Evolutionary conservation across 1,139 yeast genomes (phyloP).

Genomic region (Taphrina confusa): DNA sequence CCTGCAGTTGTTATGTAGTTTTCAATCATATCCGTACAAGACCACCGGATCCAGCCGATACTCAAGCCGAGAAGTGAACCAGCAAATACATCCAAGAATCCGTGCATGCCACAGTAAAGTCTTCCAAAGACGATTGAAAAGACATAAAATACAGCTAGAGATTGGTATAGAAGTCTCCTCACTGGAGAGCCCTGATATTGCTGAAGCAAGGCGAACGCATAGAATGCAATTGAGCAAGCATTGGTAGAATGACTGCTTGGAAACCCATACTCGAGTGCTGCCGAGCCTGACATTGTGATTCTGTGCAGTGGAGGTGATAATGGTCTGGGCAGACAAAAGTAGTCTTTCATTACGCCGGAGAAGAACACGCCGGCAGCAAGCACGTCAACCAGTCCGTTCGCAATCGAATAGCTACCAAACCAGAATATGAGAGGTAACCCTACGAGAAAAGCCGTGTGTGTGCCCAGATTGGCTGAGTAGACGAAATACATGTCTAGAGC

Average conservation of each 20-base stretch:
- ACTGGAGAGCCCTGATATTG: conserved; percentile 13
- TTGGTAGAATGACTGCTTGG: conserved; percentile 93
- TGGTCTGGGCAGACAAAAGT: conserved; percentile 87
- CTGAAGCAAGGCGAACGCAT: conserved; percentile 37
- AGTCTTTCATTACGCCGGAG: conserved; percentile 78
- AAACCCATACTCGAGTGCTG: conserved; percentile 91
- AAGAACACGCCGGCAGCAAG: conserved; percentile 83
- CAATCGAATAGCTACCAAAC: conserved; percentile 66
- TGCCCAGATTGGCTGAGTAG: conserved; percentile 84
- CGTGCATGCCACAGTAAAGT: conserved; percentile 97
- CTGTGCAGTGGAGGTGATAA: conserved; percentile 87
- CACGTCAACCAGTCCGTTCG: conserved; percentile 65
- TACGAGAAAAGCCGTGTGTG: conserved; percentile 89
- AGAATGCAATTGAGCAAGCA: conserved; percentile 60
- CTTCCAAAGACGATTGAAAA: conserved; percentile 74
- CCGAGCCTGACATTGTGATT: conserved; percentile 83
- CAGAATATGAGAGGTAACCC: conserved; percentile 84
- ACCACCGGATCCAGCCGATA: conserved; percentile 44
- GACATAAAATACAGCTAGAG: conserved; percentile 54
- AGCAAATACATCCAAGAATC: conserved; percentile 61
- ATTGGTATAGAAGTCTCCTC: conserved; percentile 37
- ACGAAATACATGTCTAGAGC: conserved; percentile 75
- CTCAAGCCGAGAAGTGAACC: conserved; percentile 67
- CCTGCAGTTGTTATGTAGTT: conserved; percentile 34
- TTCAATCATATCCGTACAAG: conserved; percentile 37